Evolutionary conservation across 2,329 filamentous ascomycete species (phyloP), one percentile per base, ranked within the genome.

Genomic region (Beauveria sp.): DNA sequence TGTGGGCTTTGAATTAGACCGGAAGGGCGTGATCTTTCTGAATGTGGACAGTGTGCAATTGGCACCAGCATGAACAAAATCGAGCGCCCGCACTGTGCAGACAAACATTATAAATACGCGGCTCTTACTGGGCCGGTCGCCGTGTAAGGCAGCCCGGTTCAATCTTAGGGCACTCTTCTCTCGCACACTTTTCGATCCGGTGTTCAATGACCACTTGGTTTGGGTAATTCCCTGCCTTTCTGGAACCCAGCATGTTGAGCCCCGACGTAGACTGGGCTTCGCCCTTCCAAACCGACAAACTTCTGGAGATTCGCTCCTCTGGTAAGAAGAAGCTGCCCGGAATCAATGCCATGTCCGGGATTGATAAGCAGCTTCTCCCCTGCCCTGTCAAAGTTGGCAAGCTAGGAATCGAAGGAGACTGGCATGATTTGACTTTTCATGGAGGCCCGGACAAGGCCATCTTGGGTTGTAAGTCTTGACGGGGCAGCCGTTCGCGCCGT

Each of bases 371-470:
- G 0, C 59, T 76, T 2, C 74, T 78, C 7, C 38, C 71, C 2
- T 79, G 75, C 0, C 77, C 78, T 0, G 73, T 85, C 3, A 69
- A 74, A 3, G 76, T 86, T 42, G 73, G 70, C 2, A 74, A 71
- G 22, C 66, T 79, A 2, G 86, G 86, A 0, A 77, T 87, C 16
- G 77, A 80, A 18, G 79, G 73, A 5, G 86, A 88, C 63, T 83
- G 87, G 67, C 85, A 88, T 62, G 84, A 86, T 58, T 79, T 77
- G 28, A 81, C 79, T 0, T 83, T 84, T 58, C 86, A 88, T 62
- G 84, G 85, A 7, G 84, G 85, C 0, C 70, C 73, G 0, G 0
- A 89, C 63, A 88, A 88, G 70, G 86, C 86, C 0, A 75, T 89
- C 10, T 79, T 86, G 38, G 80, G 78, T 12, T 84, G 80, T 81